A percentile compares a stretch with the other conserved stretches of the same genome.
Evolutionary conservation across 768 basidiomycete species (phyloP).

Genomic region (Podaxis sp.): DNA sequence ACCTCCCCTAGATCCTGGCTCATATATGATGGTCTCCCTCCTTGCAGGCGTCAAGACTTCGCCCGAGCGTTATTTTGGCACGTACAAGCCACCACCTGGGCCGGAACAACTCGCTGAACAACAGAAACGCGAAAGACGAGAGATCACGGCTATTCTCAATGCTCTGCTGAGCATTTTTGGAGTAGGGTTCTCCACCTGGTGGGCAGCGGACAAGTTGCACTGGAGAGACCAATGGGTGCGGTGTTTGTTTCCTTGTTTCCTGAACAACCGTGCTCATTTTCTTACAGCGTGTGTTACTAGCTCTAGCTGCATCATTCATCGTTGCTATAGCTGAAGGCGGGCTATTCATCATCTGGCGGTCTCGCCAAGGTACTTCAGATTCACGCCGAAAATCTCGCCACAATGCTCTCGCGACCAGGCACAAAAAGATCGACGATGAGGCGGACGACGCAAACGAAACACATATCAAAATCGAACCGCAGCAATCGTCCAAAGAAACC

Average conservation of each 20-base stretch:
- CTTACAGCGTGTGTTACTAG: slow-evolving; percentile 57
- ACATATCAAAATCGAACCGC: slow-evolving; percentile 11
- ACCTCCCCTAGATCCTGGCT: slow-evolving; percentile 45
- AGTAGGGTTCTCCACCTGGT: slow-evolving; percentile 70
- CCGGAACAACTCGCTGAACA: slow-evolving; percentile 48
- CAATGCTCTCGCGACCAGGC: slow-evolving; percentile 17
- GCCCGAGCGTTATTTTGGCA: slow-evolving; percentile 69
- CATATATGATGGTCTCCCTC: slow-evolving; percentile 71
- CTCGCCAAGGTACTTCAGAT: slow-evolving; percentile 34
- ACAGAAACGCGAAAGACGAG: slow-evolving; percentile 55
- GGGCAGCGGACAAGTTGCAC: slow-evolving; percentile 61
- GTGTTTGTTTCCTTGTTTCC: slow-evolving; percentile 13
- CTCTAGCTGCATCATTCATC: slow-evolving; percentile 58
- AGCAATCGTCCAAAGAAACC: not conserved
- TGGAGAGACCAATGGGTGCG: slow-evolving; percentile 80
- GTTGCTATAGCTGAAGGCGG: slow-evolving; percentile 71
- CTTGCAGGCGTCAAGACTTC: slow-evolving; percentile 80
- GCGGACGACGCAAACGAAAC: slow-evolving; percentile 18
- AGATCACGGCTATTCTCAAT: slow-evolving; percentile 70
- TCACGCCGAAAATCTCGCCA: slow-evolving; percentile 21
- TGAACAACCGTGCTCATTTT: slow-evolving; percentile 12
- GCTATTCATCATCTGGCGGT: slow-evolving; percentile 74
- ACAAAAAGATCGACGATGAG: slow-evolving; percentile 39
- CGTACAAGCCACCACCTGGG: slow-evolving; percentile 43
- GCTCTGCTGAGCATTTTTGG: slow-evolving; percentile 68